These are phyloP conservation scores for Fraxinus americana DNA, from an alignment of 257 asterid genomes.

Conservation along the genomic window DNA sequence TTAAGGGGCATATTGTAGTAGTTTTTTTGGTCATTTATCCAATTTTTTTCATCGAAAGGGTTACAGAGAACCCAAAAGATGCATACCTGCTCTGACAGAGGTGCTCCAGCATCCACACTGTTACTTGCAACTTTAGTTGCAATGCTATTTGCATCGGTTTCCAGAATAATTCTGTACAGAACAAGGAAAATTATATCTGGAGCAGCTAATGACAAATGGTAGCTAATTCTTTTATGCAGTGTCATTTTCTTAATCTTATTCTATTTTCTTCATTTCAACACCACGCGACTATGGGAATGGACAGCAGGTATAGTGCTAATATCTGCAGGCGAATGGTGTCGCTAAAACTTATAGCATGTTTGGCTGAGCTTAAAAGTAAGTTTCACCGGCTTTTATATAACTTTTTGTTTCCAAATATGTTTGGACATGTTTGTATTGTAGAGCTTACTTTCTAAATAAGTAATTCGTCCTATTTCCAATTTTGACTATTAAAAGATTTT, in stretches of 20 bases:
- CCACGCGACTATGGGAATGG: neutral
- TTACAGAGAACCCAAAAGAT: neutral
- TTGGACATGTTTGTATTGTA: no score
- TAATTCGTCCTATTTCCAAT: neutral
- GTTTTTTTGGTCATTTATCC: neutral
- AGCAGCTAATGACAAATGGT: neutral
- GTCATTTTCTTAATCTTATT: neutral
- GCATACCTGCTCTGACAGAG: constrained; percentile 58
- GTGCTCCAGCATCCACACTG: constrained; percentile 47
- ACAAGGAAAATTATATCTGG: neutral
- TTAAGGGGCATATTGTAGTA: constrained; percentile 1
- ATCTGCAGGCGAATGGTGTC: neutral
- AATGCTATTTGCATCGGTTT: constrained; percentile 50
- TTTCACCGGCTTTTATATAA: no score
- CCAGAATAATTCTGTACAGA: constrained; percentile 42
- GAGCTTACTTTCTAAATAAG: neutral
- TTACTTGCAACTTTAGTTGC: constrained; percentile 50
- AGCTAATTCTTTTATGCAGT: neutral
- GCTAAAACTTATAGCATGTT: neutral
- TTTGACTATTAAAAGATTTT: neutral
- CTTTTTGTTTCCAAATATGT: no score
- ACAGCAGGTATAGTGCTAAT: neutral
- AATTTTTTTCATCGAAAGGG: neutral
- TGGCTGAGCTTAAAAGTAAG: neutral
- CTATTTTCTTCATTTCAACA: neutral